phyloP scores from a whole-genome alignment of 169 alveolate species.

The Plasmodium billcollinsi region DNA sequence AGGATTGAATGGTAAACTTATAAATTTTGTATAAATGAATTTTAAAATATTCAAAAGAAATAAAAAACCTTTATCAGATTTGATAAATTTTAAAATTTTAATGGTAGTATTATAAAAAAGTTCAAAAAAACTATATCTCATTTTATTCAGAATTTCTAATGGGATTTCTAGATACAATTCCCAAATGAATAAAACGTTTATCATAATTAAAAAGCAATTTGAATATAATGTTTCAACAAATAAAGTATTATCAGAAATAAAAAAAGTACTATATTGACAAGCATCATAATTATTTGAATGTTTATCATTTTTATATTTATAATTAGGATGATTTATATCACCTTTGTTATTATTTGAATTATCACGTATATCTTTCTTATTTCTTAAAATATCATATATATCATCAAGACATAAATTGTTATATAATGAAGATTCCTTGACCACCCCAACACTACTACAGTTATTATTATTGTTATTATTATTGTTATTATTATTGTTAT shows the following conservation, averaged over 20 bases:
- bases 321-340: too few relatives aligned
- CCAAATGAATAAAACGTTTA: constrained; percentile 65
- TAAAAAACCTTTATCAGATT: constrained; percentile 31
- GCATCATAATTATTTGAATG: too few relatives aligned
- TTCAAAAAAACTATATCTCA: constrained; percentile 77
- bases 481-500: background rate
- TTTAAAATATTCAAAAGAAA: constrained; percentile 64
- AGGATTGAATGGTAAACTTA: constrained; percentile 73
- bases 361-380: background rate
- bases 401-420: constrained; percentile 25
- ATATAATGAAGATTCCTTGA: background rate
- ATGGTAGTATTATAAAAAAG: constrained; percentile 71
- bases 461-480: background rate
- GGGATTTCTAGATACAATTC: constrained; percentile 72
- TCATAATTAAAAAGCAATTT: constrained; percentile 48
- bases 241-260: constrained; percentile 40
- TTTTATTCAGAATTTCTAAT: constrained; percentile 46
- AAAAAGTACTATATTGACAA: background rate
- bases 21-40: constrained; percentile 43
- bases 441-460: background rate
- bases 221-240: constrained; percentile 57
- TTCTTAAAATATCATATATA: constrained; percentile 39
- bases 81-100: constrained; percentile 61
- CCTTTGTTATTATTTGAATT: too few relatives aligned
- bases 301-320: too few relatives aligned